Conservation (phyloP, 306 rosid species). For the Vigna unguiculata region DNA sequence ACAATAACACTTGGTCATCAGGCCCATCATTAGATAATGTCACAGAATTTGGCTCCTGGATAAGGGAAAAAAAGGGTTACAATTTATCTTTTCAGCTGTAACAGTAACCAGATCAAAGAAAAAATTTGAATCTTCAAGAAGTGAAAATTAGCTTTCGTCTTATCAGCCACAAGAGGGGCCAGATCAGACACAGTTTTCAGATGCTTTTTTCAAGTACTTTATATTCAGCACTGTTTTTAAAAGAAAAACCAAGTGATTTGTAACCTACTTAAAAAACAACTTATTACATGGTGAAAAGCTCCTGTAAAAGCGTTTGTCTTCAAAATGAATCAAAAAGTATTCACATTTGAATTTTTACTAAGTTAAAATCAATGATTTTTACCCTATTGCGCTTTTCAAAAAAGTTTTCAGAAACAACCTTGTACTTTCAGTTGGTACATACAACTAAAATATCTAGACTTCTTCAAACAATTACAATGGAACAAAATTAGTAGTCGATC, state of each 20-base stretch:
- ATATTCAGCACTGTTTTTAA: neutral
- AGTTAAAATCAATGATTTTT: neutral
- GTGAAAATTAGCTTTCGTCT: slow-evolving; percentile 23
- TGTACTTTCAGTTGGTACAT: neutral
- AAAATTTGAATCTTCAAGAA: slow-evolving; percentile 42
- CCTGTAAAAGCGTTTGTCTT: neutral
- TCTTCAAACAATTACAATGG: slow-evolving; percentile 7
- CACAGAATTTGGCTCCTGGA: slow-evolving; percentile 60
- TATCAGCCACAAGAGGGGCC: slow-evolving; percentile 18
- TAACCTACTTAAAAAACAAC: slow-evolving; percentile 9
- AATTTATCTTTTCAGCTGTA: slow-evolving; percentile 15
- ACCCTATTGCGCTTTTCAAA: neutral
- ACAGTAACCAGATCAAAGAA: slow-evolving; percentile 19
- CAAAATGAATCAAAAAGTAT: neutral
- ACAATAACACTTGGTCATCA: slow-evolving; percentile 57
- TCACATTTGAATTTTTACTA: neutral
- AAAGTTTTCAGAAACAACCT: too few species aligned
- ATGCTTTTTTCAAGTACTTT: neutral
- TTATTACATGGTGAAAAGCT: neutral
- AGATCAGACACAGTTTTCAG: neutral
- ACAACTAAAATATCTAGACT: slow-evolving; percentile 19
- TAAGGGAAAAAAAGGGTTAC: slow-evolving; percentile 35
- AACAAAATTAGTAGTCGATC: neutral
- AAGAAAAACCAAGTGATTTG: neutral
- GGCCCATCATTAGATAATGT: slow-evolving; percentile 53